Percentiles rank a stretch among this genome's conserved stretches.
These are phyloP conservation scores for Sphagnum contortum DNA, from an alignment of 225 moss, liverwort and hornwort genomes.

Conservation along the genomic window DNA sequence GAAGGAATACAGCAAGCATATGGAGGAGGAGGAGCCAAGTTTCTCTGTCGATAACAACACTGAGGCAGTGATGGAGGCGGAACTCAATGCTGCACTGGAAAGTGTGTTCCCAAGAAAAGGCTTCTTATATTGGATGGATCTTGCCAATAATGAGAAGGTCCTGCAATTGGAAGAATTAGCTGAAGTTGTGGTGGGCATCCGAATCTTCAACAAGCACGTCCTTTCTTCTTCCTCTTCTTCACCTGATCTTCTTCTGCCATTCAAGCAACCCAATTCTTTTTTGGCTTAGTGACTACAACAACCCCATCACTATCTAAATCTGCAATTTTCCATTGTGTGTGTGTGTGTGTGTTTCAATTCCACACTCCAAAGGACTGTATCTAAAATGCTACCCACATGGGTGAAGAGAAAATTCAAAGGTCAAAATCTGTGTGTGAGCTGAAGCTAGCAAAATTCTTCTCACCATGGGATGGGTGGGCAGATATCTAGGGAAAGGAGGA, in stretches of 20 bases:
- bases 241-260: background rate
- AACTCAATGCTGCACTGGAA: conserved; percentile 59
- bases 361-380: no score
- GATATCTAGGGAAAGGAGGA: conserved; percentile 61
- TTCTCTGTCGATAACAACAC: conserved; percentile 3
- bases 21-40: conserved; percentile 18
- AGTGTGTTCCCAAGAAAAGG: conserved; percentile 80
- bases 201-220: conserved; percentile 70
- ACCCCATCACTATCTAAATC: no score
- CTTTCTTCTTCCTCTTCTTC: background rate
- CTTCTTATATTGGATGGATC: conserved; percentile 85
- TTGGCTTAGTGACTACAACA: background rate
- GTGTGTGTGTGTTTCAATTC: no score
- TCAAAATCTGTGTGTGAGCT: no score
- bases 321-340: no score
- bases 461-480: conserved; percentile 2
- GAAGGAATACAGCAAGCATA: conserved; percentile 28
- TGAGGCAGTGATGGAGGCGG: conserved; percentile 29
- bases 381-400: no score
- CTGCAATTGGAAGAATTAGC: conserved; percentile 55
- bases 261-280: background rate
- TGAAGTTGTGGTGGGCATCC: conserved; percentile 67
- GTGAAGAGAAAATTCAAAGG: no score
- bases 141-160: conserved; percentile 38
- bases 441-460: no score